Evolutionary conservation across 2,329 filamentous ascomycete species (phyloP), one percentile per base, ranked within the genome.

Genomic region (Penicillium sp.): DNA sequence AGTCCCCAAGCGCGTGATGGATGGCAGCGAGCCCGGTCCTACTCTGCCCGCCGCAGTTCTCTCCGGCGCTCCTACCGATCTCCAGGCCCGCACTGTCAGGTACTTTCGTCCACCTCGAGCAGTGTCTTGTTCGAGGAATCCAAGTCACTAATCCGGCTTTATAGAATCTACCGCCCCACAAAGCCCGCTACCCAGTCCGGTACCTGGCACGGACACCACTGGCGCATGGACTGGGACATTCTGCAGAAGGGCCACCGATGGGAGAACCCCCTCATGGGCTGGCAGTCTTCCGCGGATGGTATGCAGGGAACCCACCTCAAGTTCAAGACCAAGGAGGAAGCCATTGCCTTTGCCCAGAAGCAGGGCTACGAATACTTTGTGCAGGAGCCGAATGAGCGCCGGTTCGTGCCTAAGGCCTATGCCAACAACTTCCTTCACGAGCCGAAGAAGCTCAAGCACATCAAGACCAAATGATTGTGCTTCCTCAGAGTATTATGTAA

Each of bases 341-440:
- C 95, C 66, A 94, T 99, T 71, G 82, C 84, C 60, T 99, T 99
- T 74, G 95, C 96, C 25, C 90, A 98, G 82, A 99, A 98, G 85
- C 95, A 99, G 79, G 95, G 96, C 38, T 99, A 99, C 76, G 94
- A 99, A 76, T 99, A 96, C 79, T 98, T 95, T 76, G 93, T 99
- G 25, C 95, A 98, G 83, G 95, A 98, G 81, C 94, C 95, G 38
- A 96, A 97, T 73, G 86, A 87, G 78, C 88, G 95, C 74, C 90
- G 89, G 73, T 89, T 97, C 70, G 82, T 87, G 15, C 91, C 92
- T 62, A 99, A 99, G 86, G 90, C 91, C 11, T 99, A 99, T 77
- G 94, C 95, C 62, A 96, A 96, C 79, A 96, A 98, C 82, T 99
- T 98, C 79, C 75, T 93, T 64, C 93, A 96, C 82, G 88, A 88